phyloP scores from a whole-genome alignment of 2,329 filamentous ascomycete genomes.

The Calonectria ilicicola region DNA sequence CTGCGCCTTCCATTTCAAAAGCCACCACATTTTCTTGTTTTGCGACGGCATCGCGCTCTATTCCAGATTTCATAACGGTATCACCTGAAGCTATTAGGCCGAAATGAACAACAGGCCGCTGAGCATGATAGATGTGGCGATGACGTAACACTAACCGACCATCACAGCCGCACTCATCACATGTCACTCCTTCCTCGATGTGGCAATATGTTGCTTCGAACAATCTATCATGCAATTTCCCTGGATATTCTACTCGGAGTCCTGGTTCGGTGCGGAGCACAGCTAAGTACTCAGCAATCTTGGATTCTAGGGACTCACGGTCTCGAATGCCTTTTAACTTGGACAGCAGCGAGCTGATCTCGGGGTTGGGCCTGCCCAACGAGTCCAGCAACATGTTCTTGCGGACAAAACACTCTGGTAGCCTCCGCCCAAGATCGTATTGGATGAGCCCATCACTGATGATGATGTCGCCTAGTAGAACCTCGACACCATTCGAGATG shows the following conservation, averaged over 20 bases:
- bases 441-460: slow-evolving; percentile 44
- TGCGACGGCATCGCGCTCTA: slow-evolving; percentile 50
- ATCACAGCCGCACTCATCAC: neutral
- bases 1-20: slow-evolving; percentile 52
- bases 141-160: neutral
- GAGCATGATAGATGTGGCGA: neutral
- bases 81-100: slow-evolving; percentile 53
- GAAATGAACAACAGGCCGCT: slow-evolving; percentile 34
- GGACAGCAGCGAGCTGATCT: slow-evolving; percentile 36
- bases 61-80: slow-evolving; percentile 51
- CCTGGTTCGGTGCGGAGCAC: neutral
- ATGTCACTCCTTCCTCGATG: neutral
- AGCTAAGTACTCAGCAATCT: neutral
- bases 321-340: slow-evolving; percentile 32
- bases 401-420: slow-evolving; percentile 31
- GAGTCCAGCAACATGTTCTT: slow-evolving; percentile 37
- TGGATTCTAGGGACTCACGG: slow-evolving; percentile 8
- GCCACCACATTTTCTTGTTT: slow-evolving; percentile 38
- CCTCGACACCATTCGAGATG: slow-evolving; percentile 19
- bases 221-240: neutral
- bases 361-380: slow-evolving; percentile 31
- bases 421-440: slow-evolving; percentile 44
- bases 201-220: neutral
- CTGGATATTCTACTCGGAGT: neutral
- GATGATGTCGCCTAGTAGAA: slow-evolving; percentile 42